Conservation (phyloP, 2,329 filamentous ascomycete genomes). For the Aspergillus neotritici region DNA sequence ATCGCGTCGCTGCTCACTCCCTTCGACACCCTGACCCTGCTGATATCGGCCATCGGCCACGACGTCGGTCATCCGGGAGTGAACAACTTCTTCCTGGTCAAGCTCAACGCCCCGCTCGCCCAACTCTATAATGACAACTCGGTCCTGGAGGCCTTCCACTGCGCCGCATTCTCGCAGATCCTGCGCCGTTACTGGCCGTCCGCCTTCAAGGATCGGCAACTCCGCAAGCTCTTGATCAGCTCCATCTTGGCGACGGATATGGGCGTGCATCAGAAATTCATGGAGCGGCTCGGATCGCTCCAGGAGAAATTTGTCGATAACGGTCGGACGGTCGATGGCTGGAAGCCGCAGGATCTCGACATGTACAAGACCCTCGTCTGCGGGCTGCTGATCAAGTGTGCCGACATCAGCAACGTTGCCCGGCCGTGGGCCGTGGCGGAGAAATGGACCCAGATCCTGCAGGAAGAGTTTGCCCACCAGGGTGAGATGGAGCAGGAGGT, state of each 20-base stretch:
- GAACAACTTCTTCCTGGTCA: constrained; percentile 93
- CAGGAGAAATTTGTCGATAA: constrained; percentile 70
- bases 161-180: constrained; percentile 93
- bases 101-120: constrained; percentile 84
- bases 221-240: constrained; percentile 90
- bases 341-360: constrained; percentile 69
- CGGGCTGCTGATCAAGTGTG: constrained; percentile 91
- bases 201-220: constrained; percentile 69
- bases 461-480: constrained; percentile 90
- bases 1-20: constrained; percentile 73
- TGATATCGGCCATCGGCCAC: constrained; percentile 95
- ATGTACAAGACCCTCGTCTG: constrained; percentile 77
- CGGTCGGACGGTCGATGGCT: constrained; percentile 59
- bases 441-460: constrained; percentile 88
- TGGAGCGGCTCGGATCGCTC: constrained; percentile 75
- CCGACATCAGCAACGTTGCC: constrained; percentile 97
- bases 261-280: constrained; percentile 95
- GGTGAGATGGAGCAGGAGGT: constrained; percentile 86
- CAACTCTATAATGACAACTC: constrained; percentile 97
- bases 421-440: constrained; percentile 75
- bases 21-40: constrained; percentile 79
- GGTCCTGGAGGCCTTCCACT: constrained; percentile 94
- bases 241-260: constrained; percentile 98
- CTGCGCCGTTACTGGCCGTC: constrained; percentile 85
- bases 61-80: constrained; percentile 97